phyloP scores from a whole-genome alignment of 768 basidiomycete genomes.

The Phaeotremella skinneri region DNA sequence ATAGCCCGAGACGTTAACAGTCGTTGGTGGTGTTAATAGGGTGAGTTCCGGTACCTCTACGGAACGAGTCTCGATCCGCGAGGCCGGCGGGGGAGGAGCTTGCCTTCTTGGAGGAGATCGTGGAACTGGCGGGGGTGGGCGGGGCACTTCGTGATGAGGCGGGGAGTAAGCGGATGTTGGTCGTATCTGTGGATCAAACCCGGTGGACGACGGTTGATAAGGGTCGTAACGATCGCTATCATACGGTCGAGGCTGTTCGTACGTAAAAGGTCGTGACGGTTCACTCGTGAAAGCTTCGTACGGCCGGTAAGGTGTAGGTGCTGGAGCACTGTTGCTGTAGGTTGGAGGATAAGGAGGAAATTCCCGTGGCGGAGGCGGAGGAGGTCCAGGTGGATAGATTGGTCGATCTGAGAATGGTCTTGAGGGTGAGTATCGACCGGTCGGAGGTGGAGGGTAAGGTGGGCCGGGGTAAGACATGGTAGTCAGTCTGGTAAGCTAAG shows the following conservation, averaged over 20 bases:
- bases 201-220: conserved; percentile 28
- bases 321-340: conserved; percentile 5
- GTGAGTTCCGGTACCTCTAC: conserved; percentile 15
- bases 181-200: conserved; percentile 19
- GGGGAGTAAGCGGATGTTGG: conserved; percentile 8
- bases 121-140: conserved; percentile 6
- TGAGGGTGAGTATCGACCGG: conserved; percentile 28
- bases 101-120: background rate
- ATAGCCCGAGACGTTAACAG: conserved; percentile 26
- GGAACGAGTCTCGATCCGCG: background rate
- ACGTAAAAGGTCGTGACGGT: conserved; percentile 23
- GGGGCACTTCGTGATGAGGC: background rate
- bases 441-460: conserved; percentile 28
- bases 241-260: conserved; percentile 38
- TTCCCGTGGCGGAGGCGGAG: conserved; percentile 16
- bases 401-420: conserved; percentile 12
- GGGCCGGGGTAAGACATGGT: conserved; percentile 15
- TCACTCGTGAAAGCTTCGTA: conserved; percentile 23
- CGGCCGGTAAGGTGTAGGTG: conserved; percentile 22
- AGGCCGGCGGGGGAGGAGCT: background rate
- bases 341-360: conserved; percentile 18
- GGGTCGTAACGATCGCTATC: conserved; percentile 41
- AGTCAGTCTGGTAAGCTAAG: background rate
- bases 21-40: conserved; percentile 31
- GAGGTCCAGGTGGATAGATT: conserved; percentile 13